Evolutionary conservation across 345 rosid genomes (phyloP), one percentile per base, ranked within the genome.

Genomic region (Reutealis trisperma): DNA sequence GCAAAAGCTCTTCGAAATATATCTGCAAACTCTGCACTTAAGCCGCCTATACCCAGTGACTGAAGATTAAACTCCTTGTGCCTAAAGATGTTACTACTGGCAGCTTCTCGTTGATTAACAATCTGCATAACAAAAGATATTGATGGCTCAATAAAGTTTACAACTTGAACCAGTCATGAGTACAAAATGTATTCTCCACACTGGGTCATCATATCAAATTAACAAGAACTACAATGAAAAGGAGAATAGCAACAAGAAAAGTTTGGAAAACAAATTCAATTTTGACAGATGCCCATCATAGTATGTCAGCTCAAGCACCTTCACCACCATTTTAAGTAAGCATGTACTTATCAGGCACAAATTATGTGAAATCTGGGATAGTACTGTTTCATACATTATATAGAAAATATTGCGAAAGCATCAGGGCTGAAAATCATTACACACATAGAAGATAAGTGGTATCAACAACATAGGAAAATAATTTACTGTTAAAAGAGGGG

Each of bases 1-100:
- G 99, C 98, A 86, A 96, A 96, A 77, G 98, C 99, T 88, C 99
- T 88, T 84, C 99, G 88, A 86, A 96, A 96, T 84, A 96, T 94
- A 86, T 96, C 97, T 8, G 97, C 92, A 88, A 96, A 96, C 85
- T 96, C 98, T n/a, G 91, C 97, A 85, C 99, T 88, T 80, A 96
- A 80, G 75, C 99, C 99, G 79, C 99, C 99, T 82, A 96, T 96
- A 80, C 99, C 98, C 75, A 94, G 83, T 21, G 97, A 87, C 87
- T 92, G 87, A 69, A 94, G 98, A 89, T 96, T 96, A 74, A 96
- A 96, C 77, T 96, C 98, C 87, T 96, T 94, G 8, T 92, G 98
- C 85, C 83, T 94, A 75, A 96, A 96, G 78, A 96, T 89, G 77
- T 84, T 96, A 84, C 98, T 94, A 81, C 94, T 92, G 72, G 98